Percentiles rank a stretch among this genome's conserved stretches.
These are phyloP conservation scores for Synchytrium microbalum DNA, from an alignment of 371 early-diverging fungal species.

Conservation along the genomic window DNA sequence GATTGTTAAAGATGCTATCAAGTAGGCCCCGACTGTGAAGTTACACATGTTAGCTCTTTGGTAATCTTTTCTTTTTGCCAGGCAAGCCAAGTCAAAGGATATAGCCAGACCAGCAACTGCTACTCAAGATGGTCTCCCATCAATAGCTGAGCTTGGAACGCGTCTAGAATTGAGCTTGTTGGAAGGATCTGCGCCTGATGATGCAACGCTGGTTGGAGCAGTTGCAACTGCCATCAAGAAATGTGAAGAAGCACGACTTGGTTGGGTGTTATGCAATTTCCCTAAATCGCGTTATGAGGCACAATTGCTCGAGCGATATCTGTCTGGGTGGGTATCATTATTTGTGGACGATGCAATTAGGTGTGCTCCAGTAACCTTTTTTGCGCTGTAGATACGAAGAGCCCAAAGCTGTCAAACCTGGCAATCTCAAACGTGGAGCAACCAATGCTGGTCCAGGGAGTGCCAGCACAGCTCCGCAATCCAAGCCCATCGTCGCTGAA, in stretches of 20 bases:
- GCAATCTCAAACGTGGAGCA: constrained; percentile 38
- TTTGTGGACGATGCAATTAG: constrained; percentile 2
- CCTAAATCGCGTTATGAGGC: constrained; percentile 42
- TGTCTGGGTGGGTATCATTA: constrained; percentile 34
- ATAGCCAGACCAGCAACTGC: background rate
- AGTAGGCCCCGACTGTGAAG: constrained; percentile 11
- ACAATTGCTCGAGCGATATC: constrained; percentile 41
- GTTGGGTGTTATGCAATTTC: constrained; percentile 45
- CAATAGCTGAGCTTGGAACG: constrained; percentile 18
- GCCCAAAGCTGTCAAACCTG: constrained; percentile 45
- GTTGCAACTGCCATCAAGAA: constrained; percentile 34
- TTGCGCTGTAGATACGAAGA: constrained; percentile 40
- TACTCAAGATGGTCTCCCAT: background rate
- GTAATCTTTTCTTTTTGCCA: no score
- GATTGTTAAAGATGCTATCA: constrained; percentile 35
- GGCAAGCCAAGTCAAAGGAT: no score
- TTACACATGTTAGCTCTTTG: background rate
- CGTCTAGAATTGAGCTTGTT: constrained; percentile 32
- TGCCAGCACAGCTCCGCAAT: constrained; percentile 11
- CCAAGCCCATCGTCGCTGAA: constrained; percentile 4
- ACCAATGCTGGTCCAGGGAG: constrained; percentile 22
- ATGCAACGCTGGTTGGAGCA: constrained; percentile 30
- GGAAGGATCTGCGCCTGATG: constrained; percentile 33
- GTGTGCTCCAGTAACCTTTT: background rate
- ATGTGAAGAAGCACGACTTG: constrained; percentile 14